phyloP scores from a whole-genome alignment of 495 filamentous ascomycete genomes.

The Venustampulla echinocandica region DNA sequence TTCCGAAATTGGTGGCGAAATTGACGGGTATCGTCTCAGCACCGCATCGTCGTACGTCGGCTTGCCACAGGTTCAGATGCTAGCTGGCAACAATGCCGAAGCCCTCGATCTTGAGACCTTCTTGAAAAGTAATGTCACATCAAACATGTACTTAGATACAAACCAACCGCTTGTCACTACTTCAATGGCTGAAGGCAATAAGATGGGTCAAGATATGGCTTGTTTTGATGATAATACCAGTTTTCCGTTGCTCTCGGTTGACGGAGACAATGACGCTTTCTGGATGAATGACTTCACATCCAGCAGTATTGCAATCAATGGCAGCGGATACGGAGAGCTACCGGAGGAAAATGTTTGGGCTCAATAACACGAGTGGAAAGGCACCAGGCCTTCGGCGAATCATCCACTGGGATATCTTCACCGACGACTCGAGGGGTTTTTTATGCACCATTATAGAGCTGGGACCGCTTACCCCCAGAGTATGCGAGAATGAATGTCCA shows the following conservation, averaged over 20 bases:
- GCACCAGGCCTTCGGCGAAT: slow-evolving; percentile 25
- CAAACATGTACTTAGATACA: slow-evolving; percentile 3
- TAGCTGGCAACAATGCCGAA: slow-evolving; percentile 42
- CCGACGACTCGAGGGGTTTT: slow-evolving; percentile 22
- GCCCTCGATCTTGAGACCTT: slow-evolving; percentile 48
- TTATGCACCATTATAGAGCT: slow-evolving; percentile 9
- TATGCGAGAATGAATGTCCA: slow-evolving; percentile 14
- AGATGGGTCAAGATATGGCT: slow-evolving; percentile 4
- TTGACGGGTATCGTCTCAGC: slow-evolving; percentile 36
- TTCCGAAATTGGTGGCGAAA: slow-evolving; percentile 20
- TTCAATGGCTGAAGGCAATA: slow-evolving; percentile 6
- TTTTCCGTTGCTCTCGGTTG: slow-evolving; percentile 13
- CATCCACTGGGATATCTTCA: slow-evolving; percentile 16
- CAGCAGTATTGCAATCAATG: slow-evolving; percentile 12
- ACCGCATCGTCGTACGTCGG: slow-evolving; percentile 47
- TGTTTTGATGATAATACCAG: slow-evolving; percentile 11
- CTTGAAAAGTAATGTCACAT: slow-evolving; percentile 17
- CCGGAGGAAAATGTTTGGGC: slow-evolving; percentile 20
- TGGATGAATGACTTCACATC: slow-evolving; percentile 21
- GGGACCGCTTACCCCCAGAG: not conserved
- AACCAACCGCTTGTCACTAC: slow-evolving; percentile 11
- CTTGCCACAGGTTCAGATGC: slow-evolving; percentile 40
- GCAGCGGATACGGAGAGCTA: slow-evolving; percentile 8
- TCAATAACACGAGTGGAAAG: slow-evolving; percentile 26
- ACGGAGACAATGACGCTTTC: slow-evolving; percentile 21